phyloP scores from a whole-genome alignment of 192 early-diverging fungal genomes.

The Thamnidium elegans region DNA sequence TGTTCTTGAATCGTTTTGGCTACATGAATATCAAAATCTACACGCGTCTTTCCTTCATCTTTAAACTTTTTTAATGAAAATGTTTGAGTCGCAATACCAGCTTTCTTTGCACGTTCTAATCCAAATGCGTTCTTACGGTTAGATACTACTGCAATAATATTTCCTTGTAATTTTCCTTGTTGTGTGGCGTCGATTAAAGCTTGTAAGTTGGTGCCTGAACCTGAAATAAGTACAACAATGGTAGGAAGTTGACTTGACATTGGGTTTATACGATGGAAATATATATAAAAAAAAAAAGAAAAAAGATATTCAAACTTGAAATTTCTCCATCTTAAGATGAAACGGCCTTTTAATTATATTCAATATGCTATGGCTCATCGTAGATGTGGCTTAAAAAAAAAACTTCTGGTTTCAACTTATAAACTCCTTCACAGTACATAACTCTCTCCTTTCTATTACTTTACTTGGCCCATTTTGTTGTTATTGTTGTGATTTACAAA shows the following conservation, averaged over 20 bases:
- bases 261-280: too few relatives aligned
- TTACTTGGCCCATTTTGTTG: too few relatives aligned
- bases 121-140: slow-evolving; percentile 86
- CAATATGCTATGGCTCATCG: too few relatives aligned
- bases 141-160: slow-evolving; percentile 87
- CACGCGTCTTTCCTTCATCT: slow-evolving; percentile 76
- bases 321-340: too few relatives aligned
- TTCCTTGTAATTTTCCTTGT: slow-evolving; percentile 48
- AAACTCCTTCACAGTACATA: too few relatives aligned
- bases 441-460: too few relatives aligned
- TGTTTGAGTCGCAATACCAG: slow-evolving; percentile 78
- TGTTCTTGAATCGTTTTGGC: slow-evolving; percentile 60
- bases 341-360: too few relatives aligned
- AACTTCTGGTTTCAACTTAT: too few relatives aligned
- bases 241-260: slow-evolving; percentile 11
- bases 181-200: slow-evolving; percentile 85
- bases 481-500: too few relatives aligned
- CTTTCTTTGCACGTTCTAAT: slow-evolving; percentile 78
- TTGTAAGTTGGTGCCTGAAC: slow-evolving; percentile 94
- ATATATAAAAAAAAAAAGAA: too few relatives aligned
- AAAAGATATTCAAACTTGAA: too few relatives aligned
- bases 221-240: slow-evolving; percentile 92
- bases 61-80: slow-evolving; percentile 83
- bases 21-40: slow-evolving; percentile 86
- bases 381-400: too few relatives aligned